Evolutionary conservation across 225 moss, liverwort and hornwort species (phyloP).

Genomic region (Pleurozium schreberi): DNA sequence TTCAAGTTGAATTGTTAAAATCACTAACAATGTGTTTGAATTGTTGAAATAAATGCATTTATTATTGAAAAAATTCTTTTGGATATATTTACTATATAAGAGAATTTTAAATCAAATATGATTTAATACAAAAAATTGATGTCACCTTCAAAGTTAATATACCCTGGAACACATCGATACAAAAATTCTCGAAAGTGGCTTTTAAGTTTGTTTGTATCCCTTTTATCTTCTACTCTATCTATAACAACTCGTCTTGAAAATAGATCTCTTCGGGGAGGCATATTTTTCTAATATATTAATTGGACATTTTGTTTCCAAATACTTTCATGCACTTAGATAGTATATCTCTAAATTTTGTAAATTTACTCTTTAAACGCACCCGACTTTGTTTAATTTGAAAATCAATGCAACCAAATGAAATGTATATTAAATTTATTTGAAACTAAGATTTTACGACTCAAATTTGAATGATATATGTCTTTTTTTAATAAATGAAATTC

Average conservation of each 20-base stretch:
- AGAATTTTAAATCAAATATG: background rate
- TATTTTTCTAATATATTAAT: background rate
- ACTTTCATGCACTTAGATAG: background rate
- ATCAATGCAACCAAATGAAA: background rate
- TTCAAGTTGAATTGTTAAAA: too few species aligned
- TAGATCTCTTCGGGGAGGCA: background rate
- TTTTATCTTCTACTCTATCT: background rate
- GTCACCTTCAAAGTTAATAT: background rate
- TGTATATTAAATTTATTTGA: background rate
- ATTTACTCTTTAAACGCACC: too few species aligned
- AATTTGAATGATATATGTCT: background rate
- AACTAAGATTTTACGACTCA: background rate
- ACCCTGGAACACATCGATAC: background rate
- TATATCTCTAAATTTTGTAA: too few species aligned
- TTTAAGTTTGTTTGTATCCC: background rate
- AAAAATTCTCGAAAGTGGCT: background rate
- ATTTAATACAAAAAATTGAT: background rate
- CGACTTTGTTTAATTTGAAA: rapidly evolving
- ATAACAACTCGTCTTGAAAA: background rate
- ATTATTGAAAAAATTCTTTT: background rate
- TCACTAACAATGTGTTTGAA: rapidly evolving
- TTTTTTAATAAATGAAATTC: background rate
- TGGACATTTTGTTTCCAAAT: background rate
- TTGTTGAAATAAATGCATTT: too few species aligned
- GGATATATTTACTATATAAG: background rate